Evolutionary conservation across 2,329 filamentous ascomycete genomes (phyloP).

Genomic region (Diaporthe caulivora): DNA sequence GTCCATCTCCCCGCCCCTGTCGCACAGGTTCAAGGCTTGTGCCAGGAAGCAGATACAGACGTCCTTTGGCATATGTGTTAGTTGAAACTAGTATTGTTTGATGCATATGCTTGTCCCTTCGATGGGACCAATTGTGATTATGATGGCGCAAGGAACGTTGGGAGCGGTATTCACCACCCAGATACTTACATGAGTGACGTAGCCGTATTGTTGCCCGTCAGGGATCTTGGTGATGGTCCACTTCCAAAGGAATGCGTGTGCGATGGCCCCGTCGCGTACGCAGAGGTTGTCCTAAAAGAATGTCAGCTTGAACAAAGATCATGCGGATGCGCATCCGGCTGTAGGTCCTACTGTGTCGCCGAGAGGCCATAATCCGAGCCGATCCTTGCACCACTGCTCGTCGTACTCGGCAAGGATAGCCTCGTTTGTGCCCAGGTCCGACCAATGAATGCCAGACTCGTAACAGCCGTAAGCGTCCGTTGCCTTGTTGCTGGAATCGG

Average conservation of each 20-base stretch:
- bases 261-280: background rate
- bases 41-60: slow-evolving; percentile 11
- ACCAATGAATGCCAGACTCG: background rate
- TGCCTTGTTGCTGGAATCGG: background rate
- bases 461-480: background rate
- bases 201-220: background rate
- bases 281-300: background rate
- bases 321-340: background rate
- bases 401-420: background rate
- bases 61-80: background rate
- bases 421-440: slow-evolving; percentile 8
- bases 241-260: background rate
- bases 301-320: background rate
- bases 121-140: background rate
- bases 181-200: slow-evolving; percentile 1
- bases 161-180: background rate
- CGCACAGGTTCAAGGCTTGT: background rate
- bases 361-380: background rate
- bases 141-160: background rate
- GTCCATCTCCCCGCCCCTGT: background rate
- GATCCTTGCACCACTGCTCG: background rate
- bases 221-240: slow-evolving; percentile 9
- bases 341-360: background rate
- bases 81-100: background rate
- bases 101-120: background rate